Conservation (phyloP, 2,329 filamentous ascomycete genomes). For the Leptographium lundbergii region DNA sequence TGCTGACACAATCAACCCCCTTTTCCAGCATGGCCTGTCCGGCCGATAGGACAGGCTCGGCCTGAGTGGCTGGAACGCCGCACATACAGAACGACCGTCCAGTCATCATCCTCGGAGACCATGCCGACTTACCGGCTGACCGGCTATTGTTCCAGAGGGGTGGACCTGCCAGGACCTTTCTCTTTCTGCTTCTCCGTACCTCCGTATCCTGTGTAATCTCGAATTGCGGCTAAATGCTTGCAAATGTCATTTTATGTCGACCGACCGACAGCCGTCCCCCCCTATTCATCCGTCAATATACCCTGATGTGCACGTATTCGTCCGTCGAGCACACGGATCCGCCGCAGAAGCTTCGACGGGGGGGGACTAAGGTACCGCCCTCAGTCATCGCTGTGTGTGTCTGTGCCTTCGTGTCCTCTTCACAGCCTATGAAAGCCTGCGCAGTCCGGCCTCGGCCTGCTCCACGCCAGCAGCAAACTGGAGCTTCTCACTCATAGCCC, state of each 20-base stretch:
- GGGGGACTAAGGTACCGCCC: not conserved
- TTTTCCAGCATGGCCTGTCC: not conserved
- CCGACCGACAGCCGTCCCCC: not conserved
- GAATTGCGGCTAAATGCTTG: not conserved
- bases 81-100: not conserved
- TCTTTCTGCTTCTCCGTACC: not conserved
- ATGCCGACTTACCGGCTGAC: not conserved
- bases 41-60: not conserved
- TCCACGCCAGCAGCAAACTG: constrained; percentile 37
- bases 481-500: constrained; percentile 43
- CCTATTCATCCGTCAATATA: no score
- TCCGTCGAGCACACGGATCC: not conserved
- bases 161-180: not conserved
- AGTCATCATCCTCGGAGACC: no score
- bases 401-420: not conserved
- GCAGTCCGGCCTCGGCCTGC: constrained; percentile 39
- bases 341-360: not conserved
- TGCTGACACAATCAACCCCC: not conserved
- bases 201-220: not conserved
- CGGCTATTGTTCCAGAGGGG: not conserved
- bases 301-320: not conserved
- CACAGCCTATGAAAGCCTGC: not conserved
- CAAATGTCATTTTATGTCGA: not conserved
- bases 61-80: not conserved
- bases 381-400: not conserved